Percentiles rank a stretch among this genome's conserved stretches.
phyloP scores from a whole-genome alignment of 306 rosid genomes.

The Cercis canadensis region DNA sequence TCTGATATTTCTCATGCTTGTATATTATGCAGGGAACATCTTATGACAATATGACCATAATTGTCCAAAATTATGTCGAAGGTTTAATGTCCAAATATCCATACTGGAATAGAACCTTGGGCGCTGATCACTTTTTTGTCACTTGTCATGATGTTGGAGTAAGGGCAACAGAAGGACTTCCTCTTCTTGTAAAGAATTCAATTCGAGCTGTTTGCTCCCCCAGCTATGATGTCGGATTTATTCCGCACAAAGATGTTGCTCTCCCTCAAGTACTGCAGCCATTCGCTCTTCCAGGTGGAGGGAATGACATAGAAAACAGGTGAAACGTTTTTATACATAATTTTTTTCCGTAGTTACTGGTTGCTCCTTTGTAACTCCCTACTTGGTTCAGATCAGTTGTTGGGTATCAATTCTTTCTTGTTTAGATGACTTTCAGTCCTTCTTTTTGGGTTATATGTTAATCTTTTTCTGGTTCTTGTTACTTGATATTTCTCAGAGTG shows the following conservation, averaged over 20 bases:
- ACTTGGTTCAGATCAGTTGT: conserved; percentile 21
- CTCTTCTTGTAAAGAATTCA: conserved; percentile 84
- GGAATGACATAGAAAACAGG: conserved; percentile 91
- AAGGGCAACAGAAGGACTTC: conserved; percentile 91
- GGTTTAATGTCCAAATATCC: conserved; percentile 91
- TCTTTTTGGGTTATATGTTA: conserved; percentile 1
- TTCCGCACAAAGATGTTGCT: conserved; percentile 97
- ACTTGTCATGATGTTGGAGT: conserved; percentile 99
- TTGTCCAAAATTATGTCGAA: conserved; percentile 86
- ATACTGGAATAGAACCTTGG: conserved; percentile 98
- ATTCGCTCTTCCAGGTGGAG: conserved; percentile 97
- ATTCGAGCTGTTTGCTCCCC: conserved; percentile 98
- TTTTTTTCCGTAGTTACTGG: not conserved
- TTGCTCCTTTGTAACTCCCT: not conserved
- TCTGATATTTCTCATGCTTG: conserved; percentile 34
- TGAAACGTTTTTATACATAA: conserved; percentile 32
- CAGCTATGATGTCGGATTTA: conserved; percentile 93
- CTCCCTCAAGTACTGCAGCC: conserved; percentile 98
- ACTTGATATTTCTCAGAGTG: conserved; percentile 13
- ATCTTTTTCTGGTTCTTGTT: conserved; percentile 20
- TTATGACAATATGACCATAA: conserved; percentile 91
- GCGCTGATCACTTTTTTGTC: conserved; percentile 95
- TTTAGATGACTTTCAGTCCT: conserved; percentile 21
- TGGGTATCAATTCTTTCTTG: conserved; percentile 11
- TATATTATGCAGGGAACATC: conserved; percentile 79